A percentile compares a stretch with the other conserved stretches of the same genome.
These are phyloP conservation scores for Candida schatavii DNA, from an alignment of 805 yeast species.

Conservation along the genomic window DNA sequence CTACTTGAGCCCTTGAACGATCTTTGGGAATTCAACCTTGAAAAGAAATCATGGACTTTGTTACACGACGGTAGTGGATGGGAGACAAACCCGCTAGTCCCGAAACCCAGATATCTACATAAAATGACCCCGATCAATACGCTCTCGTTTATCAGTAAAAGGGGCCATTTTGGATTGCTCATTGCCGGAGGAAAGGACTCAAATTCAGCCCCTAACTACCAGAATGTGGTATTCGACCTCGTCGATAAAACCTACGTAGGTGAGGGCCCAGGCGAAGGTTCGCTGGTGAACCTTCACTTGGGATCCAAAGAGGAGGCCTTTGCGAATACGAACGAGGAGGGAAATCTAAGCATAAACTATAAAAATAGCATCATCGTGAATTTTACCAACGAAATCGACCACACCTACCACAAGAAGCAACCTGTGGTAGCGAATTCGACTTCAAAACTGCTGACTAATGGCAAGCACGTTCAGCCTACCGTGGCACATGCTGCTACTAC, in stretches of 20 bases:
- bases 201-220: slow-evolving; percentile 28
- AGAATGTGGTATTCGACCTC: slow-evolving; percentile 44
- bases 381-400: slow-evolving; percentile 24
- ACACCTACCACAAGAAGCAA: slow-evolving; percentile 5
- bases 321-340: slow-evolving; percentile 13
- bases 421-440: background rate
- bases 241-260: slow-evolving; percentile 34
- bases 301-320: slow-evolving; percentile 9
- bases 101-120: slow-evolving; percentile 51
- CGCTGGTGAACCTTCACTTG: slow-evolving; percentile 8
- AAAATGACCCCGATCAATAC: slow-evolving; percentile 42
- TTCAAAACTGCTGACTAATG: background rate
- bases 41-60: slow-evolving; percentile 51
- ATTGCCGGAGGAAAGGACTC: slow-evolving; percentile 53
- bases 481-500: background rate
- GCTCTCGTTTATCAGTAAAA: slow-evolving; percentile 33
- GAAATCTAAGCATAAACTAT: slow-evolving; percentile 28
- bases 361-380: slow-evolving; percentile 32
- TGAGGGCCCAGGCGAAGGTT: slow-evolving; percentile 4
- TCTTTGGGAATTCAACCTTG: slow-evolving; percentile 64
- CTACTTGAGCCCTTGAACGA: slow-evolving; percentile 51
- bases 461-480: background rate
- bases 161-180: slow-evolving; percentile 46
- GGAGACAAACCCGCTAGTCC: slow-evolving; percentile 18
- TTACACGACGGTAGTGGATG: slow-evolving; percentile 34